Evolutionary conservation across 305 asterid species (phyloP), one percentile per base, ranked within the genome.

Genomic region (Fraxinus greggii): DNA sequence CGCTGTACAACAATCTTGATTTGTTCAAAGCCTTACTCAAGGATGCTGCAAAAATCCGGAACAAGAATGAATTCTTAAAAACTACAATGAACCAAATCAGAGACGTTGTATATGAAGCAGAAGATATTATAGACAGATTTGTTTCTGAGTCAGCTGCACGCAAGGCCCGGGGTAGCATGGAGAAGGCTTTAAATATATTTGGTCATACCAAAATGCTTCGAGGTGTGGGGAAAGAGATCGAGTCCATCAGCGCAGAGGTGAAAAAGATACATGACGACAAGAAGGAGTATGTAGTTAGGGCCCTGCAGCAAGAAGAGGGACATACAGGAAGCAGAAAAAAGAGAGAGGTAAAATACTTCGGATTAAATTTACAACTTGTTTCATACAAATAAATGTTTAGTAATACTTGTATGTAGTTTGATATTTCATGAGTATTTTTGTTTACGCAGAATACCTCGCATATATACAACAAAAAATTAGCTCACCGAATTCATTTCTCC

Each of bases 61-160:
- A 88, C 2, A 84, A 85, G 76, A 89, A 88, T 75, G 86, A 84
- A 3, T 38, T 76, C 80, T 83, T 88, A 35, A 84, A 86, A 1
- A 88, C 84, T 83, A 80, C 86, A 24, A 86, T 86, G 77, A 75
- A 78, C 5, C 88, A 82, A 83, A 84, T 88, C 72, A 85, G 89
- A 67, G 89, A 84, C 80, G 88, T 86, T 79, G 90, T 88, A 7
- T 84, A 84, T 82, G 90, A 88, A 75, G 88, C 89, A 3, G 90
- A 88, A 78, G 91, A 88, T 78, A 63, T 84, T 75, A 79, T 88
- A 76, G 91, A 88, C 86, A 85, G 85, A 51, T 84, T 83, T 54
- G 87, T 86, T 8, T 82, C 87, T 0, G 85, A 86, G 84, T 88
- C 88, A 7, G 78, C 89, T 28, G 89, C 81, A 85, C 78, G 33